These are phyloP conservation scores for Nitzschia inconspicua DNA, from an alignment of 108 stramenopile species.

Conservation along the genomic window DNA sequence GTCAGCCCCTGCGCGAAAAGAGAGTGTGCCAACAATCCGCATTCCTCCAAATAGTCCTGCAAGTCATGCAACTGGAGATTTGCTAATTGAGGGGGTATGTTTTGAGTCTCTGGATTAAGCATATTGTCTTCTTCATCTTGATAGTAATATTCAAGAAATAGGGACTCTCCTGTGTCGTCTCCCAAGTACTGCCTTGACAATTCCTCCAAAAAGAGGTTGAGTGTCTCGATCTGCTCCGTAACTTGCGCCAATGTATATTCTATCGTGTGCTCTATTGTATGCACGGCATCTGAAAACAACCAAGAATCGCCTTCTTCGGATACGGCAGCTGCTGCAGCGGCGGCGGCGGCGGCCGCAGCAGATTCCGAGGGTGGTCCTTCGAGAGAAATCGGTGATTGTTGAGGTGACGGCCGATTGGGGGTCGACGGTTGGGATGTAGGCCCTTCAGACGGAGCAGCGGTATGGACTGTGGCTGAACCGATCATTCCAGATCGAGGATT, in stretches of 20 bases:
- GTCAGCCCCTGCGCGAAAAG: conserved; percentile 23
- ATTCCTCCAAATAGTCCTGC: conserved; percentile 34
- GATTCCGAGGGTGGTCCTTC: background rate
- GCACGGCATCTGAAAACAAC: conserved; percentile 39
- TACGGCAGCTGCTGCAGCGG: background rate
- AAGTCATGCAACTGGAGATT: conserved; percentile 23
- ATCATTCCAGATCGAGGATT: conserved; percentile 54
- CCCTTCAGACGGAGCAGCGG: background rate
- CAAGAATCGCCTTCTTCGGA: conserved; percentile 8
- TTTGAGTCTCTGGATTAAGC: conserved; percentile 4
- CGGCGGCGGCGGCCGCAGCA: background rate
- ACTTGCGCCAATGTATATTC: conserved; percentile 43
- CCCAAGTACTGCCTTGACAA: conserved; percentile 43
- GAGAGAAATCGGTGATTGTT: background rate
- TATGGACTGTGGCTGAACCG: background rate
- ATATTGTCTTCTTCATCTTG: conserved; percentile 28
- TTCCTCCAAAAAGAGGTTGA: conserved; percentile 46
- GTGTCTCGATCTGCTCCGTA: conserved; percentile 48
- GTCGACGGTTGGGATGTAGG: background rate
- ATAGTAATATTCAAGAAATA: conserved; percentile 36
- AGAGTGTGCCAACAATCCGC: conserved; percentile 39
- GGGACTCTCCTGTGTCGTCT: conserved; percentile 27
- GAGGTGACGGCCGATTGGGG: background rate
- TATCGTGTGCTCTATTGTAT: conserved; percentile 34
- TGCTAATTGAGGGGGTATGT: conserved; percentile 35